Base-by-base conservation (phyloP, 495 filamentous ascomycete genomes). In the Hypoxylon subgilvum region DNA sequence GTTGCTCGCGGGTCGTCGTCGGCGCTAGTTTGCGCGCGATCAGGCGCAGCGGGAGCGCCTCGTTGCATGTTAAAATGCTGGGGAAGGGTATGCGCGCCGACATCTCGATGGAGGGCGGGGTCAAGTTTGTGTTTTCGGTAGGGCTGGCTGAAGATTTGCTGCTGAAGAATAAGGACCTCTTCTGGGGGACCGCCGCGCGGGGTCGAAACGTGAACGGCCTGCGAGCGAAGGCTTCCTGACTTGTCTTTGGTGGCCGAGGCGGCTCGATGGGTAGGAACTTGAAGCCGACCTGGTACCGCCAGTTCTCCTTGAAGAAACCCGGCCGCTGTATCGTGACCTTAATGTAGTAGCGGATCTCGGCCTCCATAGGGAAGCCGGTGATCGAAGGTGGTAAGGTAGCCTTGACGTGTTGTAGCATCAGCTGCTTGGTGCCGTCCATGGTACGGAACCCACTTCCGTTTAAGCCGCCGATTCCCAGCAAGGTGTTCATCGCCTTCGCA, bases 241-340 rank as follows among this genome's bases (percentile, higher is more conserved):
- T 82, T 1, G 84, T 78, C 42, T 79, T 77, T 2, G 82, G 74
- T 5, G 84, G 85, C 38, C 90, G 79, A 6, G 92, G 92, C 1
- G 91, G 91, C 66, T 98, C 94, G 66, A 97, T 91, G 4, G 94
- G 94, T 6, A 96, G 78, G 69, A 98, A 96, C 34, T 88, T 91
- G 68, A 98, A 75, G 21, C 78, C 79, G 42, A 74, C 52, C 54
- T 76, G 70, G 52, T 75, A 75, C 18, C 91, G 78, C 70, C 89
- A 87, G 64, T 96, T 96, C 72, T 93, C 90, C 66, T 90, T 89
- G 70, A 90, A 93, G 57, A 95, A 82, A 17, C 88, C 82, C 0
- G 89, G 89, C 21, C 92, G 79, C 52, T 89, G 85, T 1, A 97
- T 84, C 0, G 94, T 98, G 9, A 85, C 91, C 69, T 98, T 98